These are phyloP conservation scores for Boletus rubropictus DNA, from an alignment of 768 basidiomycete species.

Conservation along the genomic window DNA sequence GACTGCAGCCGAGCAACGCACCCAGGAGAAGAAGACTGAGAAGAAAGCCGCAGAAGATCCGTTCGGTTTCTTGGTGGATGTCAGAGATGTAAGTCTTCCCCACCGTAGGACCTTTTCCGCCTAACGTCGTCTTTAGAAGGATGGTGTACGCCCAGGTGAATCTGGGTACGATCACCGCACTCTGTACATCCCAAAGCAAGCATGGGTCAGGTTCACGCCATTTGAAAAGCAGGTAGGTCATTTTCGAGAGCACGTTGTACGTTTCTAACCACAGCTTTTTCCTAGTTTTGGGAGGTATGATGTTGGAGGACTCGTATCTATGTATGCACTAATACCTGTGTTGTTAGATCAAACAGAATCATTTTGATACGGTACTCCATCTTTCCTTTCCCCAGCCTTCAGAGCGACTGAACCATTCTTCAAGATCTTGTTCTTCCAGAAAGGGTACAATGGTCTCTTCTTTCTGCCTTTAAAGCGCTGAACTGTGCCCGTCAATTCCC, in stretches of 20 bases:
- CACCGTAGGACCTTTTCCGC: neutral
- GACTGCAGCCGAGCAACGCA: slow-evolving; percentile 77
- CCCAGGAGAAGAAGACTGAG: slow-evolving; percentile 70
- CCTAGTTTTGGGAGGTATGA: slow-evolving; percentile 70
- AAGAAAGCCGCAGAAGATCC: slow-evolving; percentile 77
- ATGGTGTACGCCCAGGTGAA: slow-evolving; percentile 70
- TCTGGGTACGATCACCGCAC: slow-evolving; percentile 90
- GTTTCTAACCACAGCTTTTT: neutral
- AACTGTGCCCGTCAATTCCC: slow-evolving; percentile 17
- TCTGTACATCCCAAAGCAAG: slow-evolving; percentile 65
- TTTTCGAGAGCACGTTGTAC: neutral
- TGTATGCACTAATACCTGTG: slow-evolving; percentile 3
- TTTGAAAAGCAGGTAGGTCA: slow-evolving; percentile 81
- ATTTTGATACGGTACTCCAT: slow-evolving; percentile 78
- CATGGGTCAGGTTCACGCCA: slow-evolving; percentile 83
- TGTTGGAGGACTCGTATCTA: neutral
- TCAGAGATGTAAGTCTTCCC: slow-evolving; percentile 55
- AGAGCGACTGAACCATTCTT: slow-evolving; percentile 10
- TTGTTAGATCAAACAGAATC: slow-evolving; percentile 88
- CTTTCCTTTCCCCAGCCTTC: slow-evolving; percentile 4
- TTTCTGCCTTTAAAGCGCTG: neutral
- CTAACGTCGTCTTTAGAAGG: slow-evolving; percentile 51
- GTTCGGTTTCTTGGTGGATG: slow-evolving; percentile 66
- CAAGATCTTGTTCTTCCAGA: slow-evolving; percentile 93
- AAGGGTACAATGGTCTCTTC: slow-evolving; percentile 56